Percentiles rank a stretch among this genome's conserved stretches.
phyloP scores from a whole-genome alignment of 2,329 filamentous ascomycete genomes.

The Talaromyces sp. region DNA sequence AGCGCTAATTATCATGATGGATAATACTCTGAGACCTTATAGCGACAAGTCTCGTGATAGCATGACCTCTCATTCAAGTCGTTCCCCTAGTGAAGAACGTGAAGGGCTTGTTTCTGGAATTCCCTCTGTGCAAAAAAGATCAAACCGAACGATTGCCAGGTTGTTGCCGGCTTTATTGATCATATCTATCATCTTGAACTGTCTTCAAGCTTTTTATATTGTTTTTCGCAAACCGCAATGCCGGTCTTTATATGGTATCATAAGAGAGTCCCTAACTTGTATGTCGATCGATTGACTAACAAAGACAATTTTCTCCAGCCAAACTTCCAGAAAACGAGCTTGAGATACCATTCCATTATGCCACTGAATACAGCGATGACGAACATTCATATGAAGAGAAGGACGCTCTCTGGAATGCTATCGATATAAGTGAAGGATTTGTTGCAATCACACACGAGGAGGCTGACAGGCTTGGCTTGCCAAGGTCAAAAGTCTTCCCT shows the following conservation, averaged over 20 bases:
- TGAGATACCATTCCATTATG: constrained; percentile 8
- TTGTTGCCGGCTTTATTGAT: background rate
- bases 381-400: constrained; percentile 8
- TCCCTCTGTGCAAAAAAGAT: background rate
- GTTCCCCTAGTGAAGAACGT: background rate
- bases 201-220: background rate
- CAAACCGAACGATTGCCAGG: background rate
- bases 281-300: background rate
- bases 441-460: constrained; percentile 11
- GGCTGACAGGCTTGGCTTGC: constrained; percentile 4
- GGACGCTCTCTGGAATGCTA: constrained; percentile 12
- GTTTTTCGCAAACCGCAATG: background rate
- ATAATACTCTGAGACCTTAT: background rate
- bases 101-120: constrained; percentile 4
- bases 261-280: background rate
- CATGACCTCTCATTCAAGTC: background rate
- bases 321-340: constrained; percentile 3
- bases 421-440: constrained; percentile 10
- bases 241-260: constrained; percentile 1
- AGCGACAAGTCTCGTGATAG: constrained; percentile 6
- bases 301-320: background rate
- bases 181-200: background rate
- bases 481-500: constrained; percentile 4
- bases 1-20: background rate
- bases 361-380: constrained; percentile 9